These are phyloP conservation scores for Amphicarpaea edgeworthii DNA, from an alignment of 306 rosid species.

Conservation along the genomic window DNA sequence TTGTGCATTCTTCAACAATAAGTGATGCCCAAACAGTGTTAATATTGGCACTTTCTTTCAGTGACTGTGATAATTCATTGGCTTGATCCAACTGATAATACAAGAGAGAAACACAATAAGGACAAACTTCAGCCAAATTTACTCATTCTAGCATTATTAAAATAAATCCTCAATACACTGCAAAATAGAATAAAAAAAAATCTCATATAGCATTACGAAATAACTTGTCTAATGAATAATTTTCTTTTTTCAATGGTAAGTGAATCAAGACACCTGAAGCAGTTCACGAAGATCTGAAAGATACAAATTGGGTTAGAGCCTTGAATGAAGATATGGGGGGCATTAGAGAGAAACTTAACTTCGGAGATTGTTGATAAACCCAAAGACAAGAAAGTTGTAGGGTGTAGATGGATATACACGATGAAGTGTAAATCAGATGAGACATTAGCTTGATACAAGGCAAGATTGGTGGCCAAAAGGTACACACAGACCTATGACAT, in stretches of 20 bases:
- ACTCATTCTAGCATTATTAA: constrained; percentile 40
- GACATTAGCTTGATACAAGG: too few species aligned
- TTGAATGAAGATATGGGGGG: too few species aligned
- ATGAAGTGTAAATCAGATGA: too few species aligned
- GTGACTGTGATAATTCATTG: constrained; percentile 49
- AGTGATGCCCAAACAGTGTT: constrained; percentile 93
- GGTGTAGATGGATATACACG: too few species aligned
- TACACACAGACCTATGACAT: too few species aligned
- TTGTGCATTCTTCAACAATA: constrained; percentile 90
- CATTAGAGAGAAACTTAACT: too few species aligned
- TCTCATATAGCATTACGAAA: constrained; percentile 13
- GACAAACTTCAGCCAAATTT: constrained; percentile 51
- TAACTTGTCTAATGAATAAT: not conserved
- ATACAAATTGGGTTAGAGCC: too few species aligned
- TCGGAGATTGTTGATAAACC: too few species aligned
- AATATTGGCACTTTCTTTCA: constrained; percentile 75
- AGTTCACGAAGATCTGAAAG: too few species aligned
- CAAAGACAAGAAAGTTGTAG: too few species aligned
- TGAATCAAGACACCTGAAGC: not conserved
- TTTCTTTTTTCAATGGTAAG: not conserved
- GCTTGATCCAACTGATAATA: constrained; percentile 73
- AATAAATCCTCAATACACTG: constrained; percentile 38
- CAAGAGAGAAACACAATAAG: constrained; percentile 53
- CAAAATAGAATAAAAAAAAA: constrained; percentile 35
- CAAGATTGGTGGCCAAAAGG: too few species aligned